These are phyloP conservation scores for Agaricus blazei DNA, from an alignment of 768 basidiomycete species.

Conservation along the genomic window DNA sequence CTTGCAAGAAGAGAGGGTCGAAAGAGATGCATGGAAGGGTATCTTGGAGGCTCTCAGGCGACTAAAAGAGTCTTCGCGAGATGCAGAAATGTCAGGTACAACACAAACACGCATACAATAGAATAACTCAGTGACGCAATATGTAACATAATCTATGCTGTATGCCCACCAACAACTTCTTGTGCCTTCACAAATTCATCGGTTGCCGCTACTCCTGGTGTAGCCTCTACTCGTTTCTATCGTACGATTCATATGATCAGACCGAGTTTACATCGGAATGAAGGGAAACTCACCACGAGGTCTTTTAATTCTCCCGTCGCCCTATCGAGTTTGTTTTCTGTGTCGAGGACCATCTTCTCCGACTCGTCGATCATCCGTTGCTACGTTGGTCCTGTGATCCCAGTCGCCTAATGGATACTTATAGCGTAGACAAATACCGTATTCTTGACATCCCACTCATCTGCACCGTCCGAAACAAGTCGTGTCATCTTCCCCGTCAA, in stretches of 20 bases:
- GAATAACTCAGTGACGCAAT: not conserved
- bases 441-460: conserved; percentile 77
- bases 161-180: conserved; percentile 21
- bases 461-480: conserved; percentile 52
- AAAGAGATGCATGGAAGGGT: conserved; percentile 74
- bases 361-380: conserved; percentile 70
- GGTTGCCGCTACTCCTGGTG: conserved; percentile 33
- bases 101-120: not conserved
- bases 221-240: conserved; percentile 33
- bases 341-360: conserved; percentile 74
- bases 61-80: conserved; percentile 41
- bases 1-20: conserved; percentile 72
- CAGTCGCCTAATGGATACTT: not conserved
- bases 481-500: conserved; percentile 57
- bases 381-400: conserved; percentile 27
- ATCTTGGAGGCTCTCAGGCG: conserved; percentile 63
- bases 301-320: conserved; percentile 59
- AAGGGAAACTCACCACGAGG: conserved; percentile 53
- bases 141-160: not conserved
- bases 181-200: conserved; percentile 53
- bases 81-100: conserved; percentile 10
- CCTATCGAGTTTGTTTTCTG: conserved; percentile 53
- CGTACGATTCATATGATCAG: conserved; percentile 5
- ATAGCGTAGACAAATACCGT: conserved; percentile 35
- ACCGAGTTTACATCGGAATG: not conserved